Base-by-base conservation (phyloP, 495 filamentous ascomycete genomes). In the Hypoxylon perforatum region DNA sequence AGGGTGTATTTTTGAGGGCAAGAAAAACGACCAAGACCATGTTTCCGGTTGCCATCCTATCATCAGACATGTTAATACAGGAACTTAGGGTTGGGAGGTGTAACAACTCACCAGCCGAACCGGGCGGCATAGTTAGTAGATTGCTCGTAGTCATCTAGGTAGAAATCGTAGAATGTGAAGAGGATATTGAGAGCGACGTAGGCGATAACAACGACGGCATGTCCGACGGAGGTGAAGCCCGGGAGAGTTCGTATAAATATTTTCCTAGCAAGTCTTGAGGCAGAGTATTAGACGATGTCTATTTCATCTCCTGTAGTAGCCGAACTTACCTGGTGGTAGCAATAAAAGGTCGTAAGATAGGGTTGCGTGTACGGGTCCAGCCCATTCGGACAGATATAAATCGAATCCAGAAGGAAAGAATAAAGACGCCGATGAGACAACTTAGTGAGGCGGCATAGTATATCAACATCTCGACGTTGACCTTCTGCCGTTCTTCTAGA, bases 1-100 rank as follows among this genome's bases (percentile, higher is more conserved):
- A 66, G 28, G 87, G 87, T 0, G 85, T 88, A 65, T 88, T 87
- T 57, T 85, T 87, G 56, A 89, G 74, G 2, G 84, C 82, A 22
- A 89, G 77, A 50, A 88, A 87, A 12, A 87, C 80, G 22, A 87
- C 76, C 22, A 89, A 75, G 51, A 74, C 78, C 53, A 86, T 64
- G 60, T 88, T 89, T 33, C 67, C 76, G 4, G 86, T 69, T 1
- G 80, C 73, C 72, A 88, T 75, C 86, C 86, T 88, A 64, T 25
- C 19, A 51, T 22, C 12, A 46, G 51, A 15, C 44, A 46, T 23
- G 47, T 71, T 59, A 69, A 47, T 38, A 25, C 7, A 50, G 0
- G 0, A 47, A 47, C 17, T 18, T 3, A 19, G 21, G 61, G 25
- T 18, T 19, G 12, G 6, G 17, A 42, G 12, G 46, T n/a, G 51